Base-by-base conservation (phyloP, 371 early-diverging fungal genomes). In the Rhizopus microsporus region DNA sequence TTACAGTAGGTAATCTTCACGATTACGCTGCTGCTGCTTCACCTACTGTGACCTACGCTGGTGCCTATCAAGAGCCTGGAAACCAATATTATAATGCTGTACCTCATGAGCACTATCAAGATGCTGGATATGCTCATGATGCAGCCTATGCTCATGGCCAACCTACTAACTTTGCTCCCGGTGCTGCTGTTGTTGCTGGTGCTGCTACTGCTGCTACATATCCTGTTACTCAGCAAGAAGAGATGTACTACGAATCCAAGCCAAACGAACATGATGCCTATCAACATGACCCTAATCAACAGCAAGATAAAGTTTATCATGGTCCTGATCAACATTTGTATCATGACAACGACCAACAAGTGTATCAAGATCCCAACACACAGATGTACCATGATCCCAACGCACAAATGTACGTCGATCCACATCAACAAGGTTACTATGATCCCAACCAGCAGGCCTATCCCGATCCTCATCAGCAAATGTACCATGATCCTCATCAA, bases 311-410 rank as follows among this genome's bases (percentile, higher is more conserved):
- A 9, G 23, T 44, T 15, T 44, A 44, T 47, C 47, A 47, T 13
- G 47, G 30, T 12, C 31, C 47, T 12, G 30, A 31, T 31, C 47
- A 47, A 47, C 47, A 46, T 7, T 9, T 45, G 31, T 47, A 47
- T 9, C 30, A 47, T 13, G 12, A 47, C 13, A 23, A 23, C 13
- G 31, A 13, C 13, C 47, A 47, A 47, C 38, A 37, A 37, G 13
- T 37, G 38, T 37, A 37, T 13, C 38, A 37, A 2, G 62, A 62
- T 56, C 46, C 39, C 4, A 46, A 62, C 15, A 39, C 29, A n/a
- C 53, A 54, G 40, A 34, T 33, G 8, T 54, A 45, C 23, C 52
- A 62, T 17, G 57, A 57, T 42, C 39, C 56, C 12, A 48, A 62
- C 10, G 33, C 40, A 35, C 35, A 9, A 29, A 43, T 55, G 42